Evolutionary conservation across 352 stramenopile genomes (phyloP).

Genomic region (Blastocystis sp.): DNA sequence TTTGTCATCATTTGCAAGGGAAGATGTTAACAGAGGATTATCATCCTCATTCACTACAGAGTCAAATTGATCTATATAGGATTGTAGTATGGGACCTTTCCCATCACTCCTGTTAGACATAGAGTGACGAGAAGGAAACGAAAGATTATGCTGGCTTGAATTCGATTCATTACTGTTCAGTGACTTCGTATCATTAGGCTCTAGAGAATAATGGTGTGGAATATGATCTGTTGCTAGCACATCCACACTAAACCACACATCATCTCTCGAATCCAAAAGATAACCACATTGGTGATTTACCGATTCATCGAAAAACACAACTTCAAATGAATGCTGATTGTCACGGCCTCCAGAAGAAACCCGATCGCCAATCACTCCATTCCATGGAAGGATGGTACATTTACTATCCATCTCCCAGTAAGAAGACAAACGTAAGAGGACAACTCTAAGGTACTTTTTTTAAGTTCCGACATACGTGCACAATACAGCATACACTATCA

Average conservation of each 20-base stretch:
- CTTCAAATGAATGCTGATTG: background rate
- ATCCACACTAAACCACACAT: conserved; percentile 41
- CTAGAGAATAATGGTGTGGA: background rate
- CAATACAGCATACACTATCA: too few relatives aligned
- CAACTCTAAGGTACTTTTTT: too few relatives aligned
- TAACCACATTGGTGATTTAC: background rate
- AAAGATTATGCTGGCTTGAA: background rate
- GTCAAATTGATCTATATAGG: background rate
- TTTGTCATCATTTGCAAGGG: background rate
- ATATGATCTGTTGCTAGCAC: background rate
- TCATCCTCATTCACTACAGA: background rate
- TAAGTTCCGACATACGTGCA: too few relatives aligned
- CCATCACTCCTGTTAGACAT: background rate
- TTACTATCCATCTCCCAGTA: background rate
- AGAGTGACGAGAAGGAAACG: background rate
- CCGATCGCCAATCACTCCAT: background rate
- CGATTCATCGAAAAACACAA: background rate
- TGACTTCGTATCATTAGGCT: background rate
- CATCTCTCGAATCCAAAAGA: background rate
- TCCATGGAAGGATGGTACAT: conserved; percentile 21
- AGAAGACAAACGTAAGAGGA: too few relatives aligned
- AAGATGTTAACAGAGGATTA: background rate
- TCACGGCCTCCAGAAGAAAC: background rate
- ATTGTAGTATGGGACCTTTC: background rate
- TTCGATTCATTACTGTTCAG: background rate